Base-by-base conservation (phyloP, 192 early-diverging fungal species). In the Lunasporangiospora selenospora region DNA sequence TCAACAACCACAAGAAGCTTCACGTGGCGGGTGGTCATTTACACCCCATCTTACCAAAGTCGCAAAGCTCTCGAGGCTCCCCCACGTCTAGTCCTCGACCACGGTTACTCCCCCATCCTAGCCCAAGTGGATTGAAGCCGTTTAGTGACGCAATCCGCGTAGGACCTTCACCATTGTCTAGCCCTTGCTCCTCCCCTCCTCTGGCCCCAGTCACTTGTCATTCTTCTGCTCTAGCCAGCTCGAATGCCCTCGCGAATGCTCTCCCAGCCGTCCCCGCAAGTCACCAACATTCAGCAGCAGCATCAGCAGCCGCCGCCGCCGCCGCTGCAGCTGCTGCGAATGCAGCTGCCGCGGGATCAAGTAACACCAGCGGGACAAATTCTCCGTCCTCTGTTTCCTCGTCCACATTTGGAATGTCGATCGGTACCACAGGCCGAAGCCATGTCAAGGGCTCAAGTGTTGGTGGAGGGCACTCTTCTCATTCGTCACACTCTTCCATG, bases 251-350 rank as follows among this genome's bases (percentile, higher is more conserved):
- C 12, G 69, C 69, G 6, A 62, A 33, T 40, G 69, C 69, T 3
- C 42, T 73, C 3, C 69, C 69, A 1, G 58, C 53, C 0, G 69
- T 73, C 0, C 69, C 69, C 11, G 61, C 69, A 1, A 73, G 69
- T 18, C 69, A 73, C 42, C 69, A 73, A 27, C 69, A 73, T 24
- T 73, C 69, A 4, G 69, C 69, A 3, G 69, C 69, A 3, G 69
- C 63, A 12, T 62, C 69, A 21, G 69, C 55, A 37, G 69, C 69
- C 12, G 69, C 61, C 37, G 67, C 67, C 2, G 67, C 52, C 3
- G 69, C 69, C 0, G 69, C 69, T 4, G 69, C 59, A 0, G 54
- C 69, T n/a, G 67, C 67, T 0, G 66, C 66, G 2, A 45, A 57
- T 1, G 50, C 65, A 2, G 57, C 45, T 4, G 23, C 54, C 27